Base-by-base conservation (phyloP, 208 protist genomes). In the Dictyostelium gargantuum region DNA sequence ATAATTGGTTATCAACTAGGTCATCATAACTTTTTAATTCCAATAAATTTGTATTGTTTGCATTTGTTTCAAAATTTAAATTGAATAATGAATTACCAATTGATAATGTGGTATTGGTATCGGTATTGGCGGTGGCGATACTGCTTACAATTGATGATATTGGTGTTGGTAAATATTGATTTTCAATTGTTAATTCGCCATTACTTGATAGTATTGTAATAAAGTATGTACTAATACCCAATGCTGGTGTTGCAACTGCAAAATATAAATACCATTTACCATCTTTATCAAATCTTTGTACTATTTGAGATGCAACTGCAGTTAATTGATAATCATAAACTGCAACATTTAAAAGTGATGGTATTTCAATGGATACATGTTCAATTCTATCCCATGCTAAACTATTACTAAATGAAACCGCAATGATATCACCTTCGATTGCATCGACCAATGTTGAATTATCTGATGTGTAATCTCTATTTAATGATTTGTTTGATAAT, bases 1-100 rank as follows among this genome's bases (percentile, higher is more conserved):
- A 6, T 3, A 6, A n/a, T 9, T 8, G 23, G 42, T 40, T n/a
- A 9, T n/a, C 29, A 11, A 52, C 21, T 13, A 89, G 40, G 52
- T 89, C 82, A 40, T 52, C 48, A 79, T 40, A 89, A n/a, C 50
- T 38, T 17, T 29, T 52, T n/a, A 89, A 52, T 76, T 44, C 21
- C 21, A 89, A 42, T 8, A 89, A 3, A 79, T 46, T 32, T 38
- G 63, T 56, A 32, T 77, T 75, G 17, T 52, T 13, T 58, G 0
- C 4, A 52, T 89, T 61, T 11, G 29, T 32, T 52, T 79, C 17
- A 32, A 89, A 89, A 38, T 89, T 44, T 40, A 89, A 40, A 46
- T 79, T 73, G 1, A 79, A 89, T 3, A 42, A 13, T 8, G 19
- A 38, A 61, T 89, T 89, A n/a, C 68, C 66, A 89, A 89, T 89